Base-by-base conservation (phyloP, 805 yeast species). In the Spathaspora sp. region DNA sequence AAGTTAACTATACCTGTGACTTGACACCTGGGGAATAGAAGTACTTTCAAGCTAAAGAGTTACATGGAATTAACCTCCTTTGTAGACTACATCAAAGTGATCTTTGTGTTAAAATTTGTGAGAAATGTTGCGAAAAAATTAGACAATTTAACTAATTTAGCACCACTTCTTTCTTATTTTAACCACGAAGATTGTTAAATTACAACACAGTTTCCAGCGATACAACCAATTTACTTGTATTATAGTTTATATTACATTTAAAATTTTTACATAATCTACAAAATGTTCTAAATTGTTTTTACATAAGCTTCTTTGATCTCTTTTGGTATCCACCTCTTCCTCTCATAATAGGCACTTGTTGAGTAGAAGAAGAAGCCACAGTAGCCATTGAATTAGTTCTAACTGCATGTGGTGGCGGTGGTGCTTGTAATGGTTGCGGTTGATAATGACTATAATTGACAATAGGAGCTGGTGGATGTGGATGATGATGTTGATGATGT, bases 251-350 rank as follows among this genome's bases (percentile, higher is more conserved):
- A 23, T 23, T 23, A 23, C 26, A 23, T 23, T 32, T 32, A 26
- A 20, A 4, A 9, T 26, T 49, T 26, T 49, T 35, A 23, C 26
- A 23, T 23, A 23, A 6, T 23, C 26, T 23, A n/a, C 20, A 40
- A 43, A 16, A 40, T 42, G 40, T 8, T 12, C 31, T 46, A n/a
- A 2, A 14, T 14, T 19, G 26, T 40, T 18, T 44, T 53, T 62
- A 72, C 75, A 70, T 72, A 46, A 62, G 53, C 53, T 69, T 72
- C 56, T 69, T 72, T 1, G 75, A 61, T 49, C 78, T 56, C 56
- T 72, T 74, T 52, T 74, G 78, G 54, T 70, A 70, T 0, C 78
- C 78, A 2, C 78, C 78, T 53, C 78, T 66, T 11, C 78, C 78
- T 52, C 64, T 68, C 46, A 74, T 56, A 8, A 69, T 69, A 0